Evolutionary conservation across 495 filamentous ascomycete genomes (phyloP), one percentile per base, ranked within the genome.

Genomic region (Annulohypoxylon bovei): DNA sequence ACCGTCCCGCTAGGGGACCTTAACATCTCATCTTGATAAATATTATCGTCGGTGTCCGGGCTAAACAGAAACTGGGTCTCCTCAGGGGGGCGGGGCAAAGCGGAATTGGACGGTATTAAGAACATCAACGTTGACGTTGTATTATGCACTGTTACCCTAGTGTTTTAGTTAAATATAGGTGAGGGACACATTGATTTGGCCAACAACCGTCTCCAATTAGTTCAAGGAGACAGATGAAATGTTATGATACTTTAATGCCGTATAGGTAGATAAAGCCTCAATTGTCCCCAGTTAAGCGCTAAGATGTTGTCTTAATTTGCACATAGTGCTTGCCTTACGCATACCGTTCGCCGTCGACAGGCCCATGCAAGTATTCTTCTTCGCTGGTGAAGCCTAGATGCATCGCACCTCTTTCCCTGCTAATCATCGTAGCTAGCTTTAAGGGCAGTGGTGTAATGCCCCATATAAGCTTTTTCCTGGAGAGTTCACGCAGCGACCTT

Each of bases 381-480:
- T 20, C 55, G 12, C 55, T n/a, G 12, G 22, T 16, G 39, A 59
- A 44, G 11, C 55, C 27, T 12, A 59, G 16, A 16, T 59, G 55
- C 39, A 44, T 59, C 5, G 37, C 16, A 3, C 46, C 7, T 18
- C 7, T 0, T 0, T 28, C 37, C 1, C 20, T 46, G 23, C 16
- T n/a, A 23, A 18, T 9, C n/a, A 59, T 20, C 4, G 1, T 18
- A 14, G 23, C 23, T 4, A 59, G 23, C 37, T 16, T 12, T 4
- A 14, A 39, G 0, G 39, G 39, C 9, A 59, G 3, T 7, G 9
- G 23, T 14, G 39, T 20, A 8, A 59, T 37, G 22, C 55, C 55
- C 55, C 55, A 59, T 46, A 39, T 30, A 30, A 59, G 37, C 33
- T 59, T 59, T 6, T 22, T 28, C 37, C 14, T 59, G 2, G 55